Evolutionary conservation across 2,329 filamentous ascomycete genomes (phyloP), one percentile per base, ranked within the genome.

Genomic region (Ophiosphaerella narmari): DNA sequence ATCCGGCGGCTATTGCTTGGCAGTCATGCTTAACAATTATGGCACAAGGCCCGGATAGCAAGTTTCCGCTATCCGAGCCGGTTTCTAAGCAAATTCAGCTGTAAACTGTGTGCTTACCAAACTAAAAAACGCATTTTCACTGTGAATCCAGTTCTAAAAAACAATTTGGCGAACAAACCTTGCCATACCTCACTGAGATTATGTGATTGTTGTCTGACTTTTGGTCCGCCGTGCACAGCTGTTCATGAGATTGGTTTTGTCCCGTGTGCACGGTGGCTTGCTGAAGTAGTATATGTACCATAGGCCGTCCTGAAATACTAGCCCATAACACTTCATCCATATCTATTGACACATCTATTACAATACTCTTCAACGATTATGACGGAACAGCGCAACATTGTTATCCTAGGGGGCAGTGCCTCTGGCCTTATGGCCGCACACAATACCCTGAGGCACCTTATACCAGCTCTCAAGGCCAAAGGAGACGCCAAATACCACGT

Each of bases 401-500:
- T 74, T 41, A 55, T 74, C 32, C 46, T 74, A 4, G 71, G 71
- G 37, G 70, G 56, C 16, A 68, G 67, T 12, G 48, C 54, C 34
- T 58, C 60, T 33, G 71, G 71, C 7, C 52, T 74, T 26, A 51
- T 54, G 23, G 45, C 61, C 32, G 50, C 71, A 4, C 73, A 75
- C 48, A 72, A 74, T 50, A 60, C 68, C 44, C 59, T 74, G 43
- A 71, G 68, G 45, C 57, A 73, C 53, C 65, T 71, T 26, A 48
- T 74, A 2, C 73, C 73, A 5, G 34, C 54, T 12, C 63, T 75
- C 37, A 68, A 67, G 43, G 58, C 59, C 34, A 63, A 63, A 23
- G 47, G 59, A 4, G 60, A 68, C 33, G 59, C 65, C 42, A 64
- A 54, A 48, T 80, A 82, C 63, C 81, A 81, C 48, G 69, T 86